phyloP scores from a whole-genome alignment of 1,284 basidiomycete species.

The Ustilago vetiveriae region DNA sequence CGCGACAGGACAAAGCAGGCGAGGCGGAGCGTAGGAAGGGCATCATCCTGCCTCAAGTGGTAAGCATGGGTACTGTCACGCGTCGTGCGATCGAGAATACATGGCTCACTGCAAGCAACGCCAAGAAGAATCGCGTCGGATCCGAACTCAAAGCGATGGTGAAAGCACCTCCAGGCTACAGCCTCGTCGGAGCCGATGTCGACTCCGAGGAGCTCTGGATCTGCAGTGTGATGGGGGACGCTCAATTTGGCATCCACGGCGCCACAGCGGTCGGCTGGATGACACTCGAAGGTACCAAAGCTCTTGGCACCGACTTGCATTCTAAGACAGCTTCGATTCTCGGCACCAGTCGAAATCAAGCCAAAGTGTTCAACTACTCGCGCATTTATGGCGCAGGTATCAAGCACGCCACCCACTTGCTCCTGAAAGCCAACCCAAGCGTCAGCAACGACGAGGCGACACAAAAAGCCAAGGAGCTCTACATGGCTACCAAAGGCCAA shows the following conservation, averaged over 20 bases:
- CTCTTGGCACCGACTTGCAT: constrained; percentile 92
- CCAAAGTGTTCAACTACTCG: constrained; percentile 99
- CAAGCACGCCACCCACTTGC: constrained; percentile 87
- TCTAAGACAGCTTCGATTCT: constrained; percentile 95
- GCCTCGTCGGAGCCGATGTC: constrained; percentile 96
- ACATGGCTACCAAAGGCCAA: constrained; percentile 90
- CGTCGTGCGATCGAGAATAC: constrained; percentile 97
- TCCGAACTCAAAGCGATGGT: constrained; percentile 99
- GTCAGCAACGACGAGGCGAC: constrained; percentile 84
- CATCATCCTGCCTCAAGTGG: constrained; percentile 92
- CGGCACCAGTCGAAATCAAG: constrained; percentile 90
- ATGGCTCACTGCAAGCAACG: constrained; percentile 97
- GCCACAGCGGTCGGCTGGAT: constrained; percentile 99
- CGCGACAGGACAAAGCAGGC: constrained; percentile 25
- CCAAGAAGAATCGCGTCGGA: constrained; percentile 95
- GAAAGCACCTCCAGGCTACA: constrained; percentile 88
- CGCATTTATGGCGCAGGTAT: constrained; percentile 98
- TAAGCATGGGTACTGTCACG: constrained; percentile 98
- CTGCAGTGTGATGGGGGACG: constrained; percentile 97
- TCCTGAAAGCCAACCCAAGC: constrained; percentile 84
- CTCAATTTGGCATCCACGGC: constrained; percentile 96
- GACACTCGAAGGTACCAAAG: constrained; percentile 98
- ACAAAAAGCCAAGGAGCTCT: constrained; percentile 83
- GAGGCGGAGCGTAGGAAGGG: constrained; percentile 75
- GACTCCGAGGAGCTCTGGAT: constrained; percentile 99